phyloP scores from a whole-genome alignment of 1,139 yeast species.

The Starmera stellimalicola region DNA sequence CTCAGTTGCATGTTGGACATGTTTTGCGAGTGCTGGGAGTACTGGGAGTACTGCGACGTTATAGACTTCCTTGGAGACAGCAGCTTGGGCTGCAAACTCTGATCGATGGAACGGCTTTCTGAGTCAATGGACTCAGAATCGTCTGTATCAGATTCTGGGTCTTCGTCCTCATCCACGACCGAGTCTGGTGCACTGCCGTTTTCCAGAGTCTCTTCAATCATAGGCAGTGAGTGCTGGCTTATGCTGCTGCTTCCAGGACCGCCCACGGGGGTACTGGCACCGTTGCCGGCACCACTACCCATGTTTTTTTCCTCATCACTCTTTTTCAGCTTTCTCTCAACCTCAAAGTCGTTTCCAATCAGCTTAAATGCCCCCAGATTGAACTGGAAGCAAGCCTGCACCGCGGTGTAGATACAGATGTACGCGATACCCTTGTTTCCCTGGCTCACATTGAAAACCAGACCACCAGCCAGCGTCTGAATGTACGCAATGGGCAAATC shows the following conservation, averaged over 20 bases:
- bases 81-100: constrained; percentile 1
- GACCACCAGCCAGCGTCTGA: constrained; percentile 62
- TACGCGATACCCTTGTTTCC: constrained; percentile 81
- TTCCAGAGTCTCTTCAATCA: too few species aligned
- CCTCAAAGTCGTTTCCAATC: constrained; percentile 55
- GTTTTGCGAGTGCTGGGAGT: constrained; percentile 4
- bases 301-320: neutral
- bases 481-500: constrained; percentile 90
- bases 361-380: constrained; percentile 69
- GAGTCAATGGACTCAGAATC: neutral
- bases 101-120: neutral
- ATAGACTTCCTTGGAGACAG: neutral
- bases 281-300: neutral
- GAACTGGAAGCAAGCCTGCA: constrained; percentile 64
- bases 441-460: constrained; percentile 46
- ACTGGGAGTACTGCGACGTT: constrained; percentile 1
- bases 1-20: constrained; percentile 6
- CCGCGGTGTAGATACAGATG: constrained; percentile 68
- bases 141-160: constrained; percentile 1
- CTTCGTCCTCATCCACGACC: neutral
- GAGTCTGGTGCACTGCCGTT: too few species aligned
- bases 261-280: too few species aligned
- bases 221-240: neutral
- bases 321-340: constrained; percentile 6
- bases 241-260: neutral